These are phyloP conservation scores for Penicillium oxalicum DNA, from an alignment of 2,329 filamentous ascomycete genomes.

Conservation along the genomic window DNA sequence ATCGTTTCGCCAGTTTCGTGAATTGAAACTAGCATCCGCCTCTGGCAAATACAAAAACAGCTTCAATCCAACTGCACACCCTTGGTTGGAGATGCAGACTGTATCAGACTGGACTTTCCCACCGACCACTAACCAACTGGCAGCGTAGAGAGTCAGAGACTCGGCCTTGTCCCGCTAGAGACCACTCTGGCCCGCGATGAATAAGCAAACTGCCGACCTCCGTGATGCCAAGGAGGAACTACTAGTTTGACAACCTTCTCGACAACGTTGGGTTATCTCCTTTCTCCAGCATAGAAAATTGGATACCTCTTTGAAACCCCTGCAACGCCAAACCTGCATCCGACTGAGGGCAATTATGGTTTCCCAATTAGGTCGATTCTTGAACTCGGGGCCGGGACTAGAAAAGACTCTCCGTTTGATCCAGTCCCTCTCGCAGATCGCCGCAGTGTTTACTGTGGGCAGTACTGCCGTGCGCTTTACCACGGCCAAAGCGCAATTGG, in stretches of 20 bases:
- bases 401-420: constrained; percentile 38
- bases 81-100: too few species aligned
- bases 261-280: background rate
- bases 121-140: too few species aligned
- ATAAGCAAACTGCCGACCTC: constrained; percentile 1
- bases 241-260: too few species aligned
- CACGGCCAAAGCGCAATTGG: constrained; percentile 37
- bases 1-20: too few species aligned
- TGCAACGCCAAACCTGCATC: background rate
- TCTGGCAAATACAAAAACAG: too few species aligned
- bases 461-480: constrained; percentile 32
- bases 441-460: constrained; percentile 22
- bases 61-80: too few species aligned
- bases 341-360: constrained; percentile 7
- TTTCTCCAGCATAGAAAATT: background rate
- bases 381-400: constrained; percentile 28
- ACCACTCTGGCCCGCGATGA: background rate
- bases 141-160: too few species aligned
- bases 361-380: constrained; percentile 29
- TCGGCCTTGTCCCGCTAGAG: too few species aligned
- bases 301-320: too few species aligned
- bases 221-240: background rate
- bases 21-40: too few species aligned
- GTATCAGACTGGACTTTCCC: too few species aligned
- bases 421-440: constrained; percentile 33